Percentiles rank a stretch among this genome's conserved stretches.
Evolutionary conservation across 768 basidiomycete species (phyloP).

Genomic region (Podaxis carcinomalis): DNA sequence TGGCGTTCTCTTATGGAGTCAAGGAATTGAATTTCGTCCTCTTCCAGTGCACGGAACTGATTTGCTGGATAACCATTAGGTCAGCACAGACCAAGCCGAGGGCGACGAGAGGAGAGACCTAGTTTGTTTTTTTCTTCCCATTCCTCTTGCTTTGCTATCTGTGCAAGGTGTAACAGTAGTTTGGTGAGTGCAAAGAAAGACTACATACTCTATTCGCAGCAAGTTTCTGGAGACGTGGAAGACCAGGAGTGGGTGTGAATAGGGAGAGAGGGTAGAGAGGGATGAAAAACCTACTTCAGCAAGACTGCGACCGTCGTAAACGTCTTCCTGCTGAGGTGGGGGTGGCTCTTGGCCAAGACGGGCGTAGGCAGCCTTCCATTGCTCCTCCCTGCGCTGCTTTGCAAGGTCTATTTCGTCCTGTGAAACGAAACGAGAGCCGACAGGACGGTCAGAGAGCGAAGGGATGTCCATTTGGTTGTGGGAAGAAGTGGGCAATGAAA

Average conservation of each 20-base stretch:
- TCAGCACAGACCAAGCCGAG: neutral
- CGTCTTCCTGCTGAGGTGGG: constrained; percentile 68
- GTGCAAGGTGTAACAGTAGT: neutral
- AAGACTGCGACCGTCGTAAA: constrained; percentile 79
- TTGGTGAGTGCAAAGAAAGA: constrained; percentile 1
- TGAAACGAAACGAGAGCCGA: constrained; percentile 83
- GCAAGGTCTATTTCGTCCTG: constrained; percentile 75
- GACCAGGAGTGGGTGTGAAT: constrained; percentile 45
- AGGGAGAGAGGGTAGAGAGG: constrained; percentile 21
- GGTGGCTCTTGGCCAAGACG: constrained; percentile 85
- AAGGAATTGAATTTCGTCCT: constrained; percentile 87
- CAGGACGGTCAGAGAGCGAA: constrained; percentile 64
- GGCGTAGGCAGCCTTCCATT: constrained; percentile 90
- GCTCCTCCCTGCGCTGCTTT: constrained; percentile 68
- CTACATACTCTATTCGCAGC: constrained; percentile 76
- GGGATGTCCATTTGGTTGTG: constrained; percentile 39
- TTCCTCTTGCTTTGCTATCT: constrained; percentile 91
- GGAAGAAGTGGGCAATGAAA: neutral
- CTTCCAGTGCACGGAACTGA: constrained; percentile 85
- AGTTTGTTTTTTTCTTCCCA: constrained; percentile 90
- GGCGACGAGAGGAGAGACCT: constrained; percentile 26
- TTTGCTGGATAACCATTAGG: constrained; percentile 47
- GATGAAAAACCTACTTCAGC: constrained; percentile 65
- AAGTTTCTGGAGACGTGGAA: constrained; percentile 64
- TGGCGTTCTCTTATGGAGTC: constrained; percentile 78